Conservation (phyloP, 805 yeast genomes). For the Yamadazyma endophytica region DNA sequence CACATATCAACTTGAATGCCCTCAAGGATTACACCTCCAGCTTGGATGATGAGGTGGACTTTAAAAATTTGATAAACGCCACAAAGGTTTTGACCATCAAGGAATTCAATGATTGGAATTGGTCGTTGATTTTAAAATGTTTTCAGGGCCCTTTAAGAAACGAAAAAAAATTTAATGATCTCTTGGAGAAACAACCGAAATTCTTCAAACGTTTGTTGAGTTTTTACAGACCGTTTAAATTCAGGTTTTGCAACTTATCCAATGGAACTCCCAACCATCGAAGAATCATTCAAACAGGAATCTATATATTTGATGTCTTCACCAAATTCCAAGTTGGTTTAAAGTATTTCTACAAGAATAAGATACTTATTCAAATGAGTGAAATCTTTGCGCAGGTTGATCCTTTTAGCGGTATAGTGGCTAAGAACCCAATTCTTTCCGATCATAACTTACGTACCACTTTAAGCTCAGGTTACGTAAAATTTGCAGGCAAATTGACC, state of each 20-base stretch:
- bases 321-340: slow-evolving; percentile 63
- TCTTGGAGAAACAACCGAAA: slow-evolving; percentile 68
- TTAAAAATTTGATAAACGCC: slow-evolving; percentile 60
- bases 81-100: slow-evolving; percentile 76
- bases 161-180: slow-evolving; percentile 71
- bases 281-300: slow-evolving; percentile 67
- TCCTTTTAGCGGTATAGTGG: slow-evolving; percentile 69
- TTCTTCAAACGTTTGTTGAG: slow-evolving; percentile 80
- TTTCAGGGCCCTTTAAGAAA: slow-evolving; percentile 79
- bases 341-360: slow-evolving; percentile 62
- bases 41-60: slow-evolving; percentile 60
- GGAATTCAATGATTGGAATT: slow-evolving; percentile 81
- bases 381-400: slow-evolving; percentile 85
- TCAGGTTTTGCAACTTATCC: slow-evolving; percentile 52
- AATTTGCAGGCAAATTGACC: slow-evolving; percentile 71
- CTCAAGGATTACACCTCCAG: too few species aligned
- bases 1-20: too few species aligned
- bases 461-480: slow-evolving; percentile 71
- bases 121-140: slow-evolving; percentile 69
- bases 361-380: slow-evolving; percentile 81
- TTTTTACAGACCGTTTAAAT: slow-evolving; percentile 88
- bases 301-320: slow-evolving; percentile 65
- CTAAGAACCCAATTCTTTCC: slow-evolving; percentile 73
- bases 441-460: slow-evolving; percentile 56
- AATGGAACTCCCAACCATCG: slow-evolving; percentile 35